phyloP scores from a whole-genome alignment of 2,329 filamentous ascomycete genomes.

The Fusarium sterilihyphosum region DNA sequence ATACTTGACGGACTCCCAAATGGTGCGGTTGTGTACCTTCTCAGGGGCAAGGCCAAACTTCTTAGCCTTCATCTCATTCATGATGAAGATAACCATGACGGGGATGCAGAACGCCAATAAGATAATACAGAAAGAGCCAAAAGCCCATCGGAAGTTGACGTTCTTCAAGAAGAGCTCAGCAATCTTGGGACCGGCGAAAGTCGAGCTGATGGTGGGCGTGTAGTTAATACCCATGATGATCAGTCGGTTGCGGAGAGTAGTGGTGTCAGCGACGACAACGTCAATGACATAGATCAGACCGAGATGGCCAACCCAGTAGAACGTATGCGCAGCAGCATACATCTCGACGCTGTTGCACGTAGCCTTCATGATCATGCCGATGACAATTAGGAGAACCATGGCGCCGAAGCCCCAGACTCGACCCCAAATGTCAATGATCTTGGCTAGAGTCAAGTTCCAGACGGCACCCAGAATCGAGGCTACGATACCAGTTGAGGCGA shows the following conservation, averaged over 20 bases:
- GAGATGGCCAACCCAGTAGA: slow-evolving; percentile 68
- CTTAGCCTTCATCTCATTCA: slow-evolving; percentile 44
- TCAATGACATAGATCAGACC: slow-evolving; percentile 53
- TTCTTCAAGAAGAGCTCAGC: slow-evolving; percentile 51
- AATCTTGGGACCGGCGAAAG: slow-evolving; percentile 56
- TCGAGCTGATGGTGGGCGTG: slow-evolving; percentile 56
- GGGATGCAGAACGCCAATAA: slow-evolving; percentile 59
- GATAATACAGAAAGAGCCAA: slow-evolving; percentile 72
- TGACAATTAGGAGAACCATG: slow-evolving; percentile 51
- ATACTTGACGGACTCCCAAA: neutral
- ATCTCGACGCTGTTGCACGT: slow-evolving; percentile 64
- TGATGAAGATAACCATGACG: slow-evolving; percentile 48
- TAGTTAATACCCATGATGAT: slow-evolving; percentile 54
- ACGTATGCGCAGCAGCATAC: slow-evolving; percentile 69
- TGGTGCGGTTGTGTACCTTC: neutral
- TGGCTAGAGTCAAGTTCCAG: slow-evolving; percentile 3
- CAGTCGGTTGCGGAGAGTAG: slow-evolving; percentile 54
- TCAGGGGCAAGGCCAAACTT: neutral
- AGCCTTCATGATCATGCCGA: slow-evolving; percentile 71
- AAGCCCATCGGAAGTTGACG: slow-evolving; percentile 58
- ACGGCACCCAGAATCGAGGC: slow-evolving; percentile 39
- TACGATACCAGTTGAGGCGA: slow-evolving; percentile 63
- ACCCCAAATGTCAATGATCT: slow-evolving; percentile 19
- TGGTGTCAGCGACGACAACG: slow-evolving; percentile 57
- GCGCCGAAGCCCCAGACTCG: slow-evolving; percentile 6